Conservation (phyloP, 1,139 yeast species). For the Scheffersomyces lignicola region DNA sequence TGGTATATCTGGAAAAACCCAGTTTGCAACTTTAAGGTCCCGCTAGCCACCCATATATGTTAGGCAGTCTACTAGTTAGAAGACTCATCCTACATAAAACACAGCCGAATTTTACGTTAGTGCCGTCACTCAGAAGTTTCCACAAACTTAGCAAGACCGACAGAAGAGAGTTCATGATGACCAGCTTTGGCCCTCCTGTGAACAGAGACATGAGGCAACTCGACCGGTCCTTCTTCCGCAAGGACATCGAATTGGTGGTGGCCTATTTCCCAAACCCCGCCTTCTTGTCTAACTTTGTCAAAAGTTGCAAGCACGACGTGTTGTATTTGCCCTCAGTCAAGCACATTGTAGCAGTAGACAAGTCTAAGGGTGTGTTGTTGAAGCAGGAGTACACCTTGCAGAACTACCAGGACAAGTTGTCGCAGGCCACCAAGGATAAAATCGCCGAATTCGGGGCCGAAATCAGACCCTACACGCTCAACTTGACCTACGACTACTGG, state of each 20-base stretch:
- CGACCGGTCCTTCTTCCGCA: constrained; percentile 63
- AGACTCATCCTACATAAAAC: too few species aligned
- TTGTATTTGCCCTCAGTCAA: constrained; percentile 64
- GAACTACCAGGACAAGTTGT: constrained; percentile 28
- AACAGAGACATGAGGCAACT: constrained; percentile 63
- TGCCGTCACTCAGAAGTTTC: too few species aligned
- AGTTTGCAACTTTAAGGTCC: too few species aligned
- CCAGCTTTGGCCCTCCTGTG: constrained; percentile 61
- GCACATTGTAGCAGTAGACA: constrained; percentile 56
- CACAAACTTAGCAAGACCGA: constrained; percentile 25
- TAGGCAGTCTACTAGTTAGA: too few species aligned
- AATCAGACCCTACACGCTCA: constrained; percentile 54
- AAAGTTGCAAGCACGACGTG: constrained; percentile 53
- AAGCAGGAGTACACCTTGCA: constrained; percentile 49
- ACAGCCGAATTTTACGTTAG: too few species aligned
- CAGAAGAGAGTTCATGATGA: constrained; percentile 28
- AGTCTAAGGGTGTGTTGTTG: constrained; percentile 62
- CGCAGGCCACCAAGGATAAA: constrained; percentile 33
- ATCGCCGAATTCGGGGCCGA: constrained; percentile 48
- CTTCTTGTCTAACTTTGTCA: constrained; percentile 55
- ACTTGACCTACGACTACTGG: constrained; percentile 79
- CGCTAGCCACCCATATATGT: too few species aligned
- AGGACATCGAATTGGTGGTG: constrained; percentile 57
- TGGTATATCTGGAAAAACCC: too few species aligned
- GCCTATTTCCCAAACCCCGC: constrained; percentile 72